These are phyloP conservation scores for Trypanosoma brucei DNA, from an alignment of 208 protist genomes.

Conservation along the genomic window DNA sequence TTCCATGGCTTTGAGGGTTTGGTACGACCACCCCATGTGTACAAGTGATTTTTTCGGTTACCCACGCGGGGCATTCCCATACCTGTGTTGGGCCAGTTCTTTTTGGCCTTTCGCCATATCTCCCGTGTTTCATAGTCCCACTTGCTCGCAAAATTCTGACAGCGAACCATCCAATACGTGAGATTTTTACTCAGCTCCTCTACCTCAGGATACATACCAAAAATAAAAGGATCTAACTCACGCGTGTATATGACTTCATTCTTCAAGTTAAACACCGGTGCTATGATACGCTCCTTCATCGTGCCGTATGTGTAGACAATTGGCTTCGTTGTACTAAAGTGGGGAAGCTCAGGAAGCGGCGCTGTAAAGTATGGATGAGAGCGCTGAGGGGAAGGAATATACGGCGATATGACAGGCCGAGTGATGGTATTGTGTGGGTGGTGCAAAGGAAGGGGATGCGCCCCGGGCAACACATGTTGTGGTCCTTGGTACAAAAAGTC, in stretches of 20 bases:
- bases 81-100: constrained; percentile 91
- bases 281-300: constrained; percentile 87
- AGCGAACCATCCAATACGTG: constrained; percentile 85
- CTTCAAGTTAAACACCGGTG: constrained; percentile 72
- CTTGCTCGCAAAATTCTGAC: constrained; percentile 83
- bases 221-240: constrained; percentile 89
- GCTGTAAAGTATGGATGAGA: constrained; percentile 85
- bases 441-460: constrained; percentile 80
- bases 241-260: constrained; percentile 81
- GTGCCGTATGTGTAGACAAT: constrained; percentile 80
- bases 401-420: constrained; percentile 75
- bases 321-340: constrained; percentile 68
- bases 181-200: constrained; percentile 74
- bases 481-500: constrained; percentile 77
- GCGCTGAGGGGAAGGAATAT: constrained; percentile 81
- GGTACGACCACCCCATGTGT: constrained; percentile 75
- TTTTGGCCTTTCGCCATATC: constrained; percentile 87
- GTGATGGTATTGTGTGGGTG: constrained; percentile 73
- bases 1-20: constrained; percentile 89
- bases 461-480: constrained; percentile 65
- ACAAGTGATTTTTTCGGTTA: constrained; percentile 75
- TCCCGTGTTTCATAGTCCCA: constrained; percentile 89
- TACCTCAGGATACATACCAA: constrained; percentile 80
- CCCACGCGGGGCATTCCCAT: constrained; percentile 87
- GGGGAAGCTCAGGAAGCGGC: constrained; percentile 76